These are phyloP conservation scores for Dimargaris cristalligena DNA, from an alignment of 192 early-diverging fungal genomes.

Conservation along the genomic window DNA sequence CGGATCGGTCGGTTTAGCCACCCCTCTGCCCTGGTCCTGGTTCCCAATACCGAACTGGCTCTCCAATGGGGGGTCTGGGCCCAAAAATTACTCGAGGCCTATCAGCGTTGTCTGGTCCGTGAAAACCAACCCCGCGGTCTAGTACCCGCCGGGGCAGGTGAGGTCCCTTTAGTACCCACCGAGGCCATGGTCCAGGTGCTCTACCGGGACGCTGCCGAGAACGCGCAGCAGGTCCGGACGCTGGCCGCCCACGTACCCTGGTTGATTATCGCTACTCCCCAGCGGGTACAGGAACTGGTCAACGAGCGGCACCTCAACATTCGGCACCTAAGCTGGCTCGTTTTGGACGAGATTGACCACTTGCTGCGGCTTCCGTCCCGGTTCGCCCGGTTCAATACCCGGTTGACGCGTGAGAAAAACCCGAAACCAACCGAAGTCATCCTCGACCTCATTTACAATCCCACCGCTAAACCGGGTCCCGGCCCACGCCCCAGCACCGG, in stretches of 20 bases:
- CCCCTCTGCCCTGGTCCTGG: neutral
- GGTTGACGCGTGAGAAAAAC: conserved; percentile 14
- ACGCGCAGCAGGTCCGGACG: neutral
- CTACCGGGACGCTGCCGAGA: neutral
- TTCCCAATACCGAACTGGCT: conserved; percentile 3
- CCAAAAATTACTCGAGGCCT: neutral
- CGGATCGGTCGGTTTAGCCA: too few relatives aligned
- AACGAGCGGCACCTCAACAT: neutral
- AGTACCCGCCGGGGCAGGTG: too few relatives aligned
- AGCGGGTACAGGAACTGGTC: neutral
- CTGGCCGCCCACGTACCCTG: neutral
- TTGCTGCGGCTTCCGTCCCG: conserved; percentile 18
- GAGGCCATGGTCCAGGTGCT: neutral
- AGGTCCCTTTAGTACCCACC: too few relatives aligned
- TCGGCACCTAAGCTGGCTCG: neutral
- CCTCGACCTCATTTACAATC: neutral
- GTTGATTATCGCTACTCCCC: conserved; percentile 2
- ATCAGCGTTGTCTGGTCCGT: neutral
- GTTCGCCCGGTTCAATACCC: conserved; percentile 12
- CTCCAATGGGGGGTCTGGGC: neutral
- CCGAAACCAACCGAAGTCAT: conserved; percentile 13
- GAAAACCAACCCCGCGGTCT: too few relatives aligned
- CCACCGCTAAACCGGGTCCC: neutral
- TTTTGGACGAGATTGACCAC: conserved; percentile 25
- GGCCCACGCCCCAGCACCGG: neutral